phyloP scores from a whole-genome alignment of 352 stramenopile species.

The Pythium periplocum region DNA sequence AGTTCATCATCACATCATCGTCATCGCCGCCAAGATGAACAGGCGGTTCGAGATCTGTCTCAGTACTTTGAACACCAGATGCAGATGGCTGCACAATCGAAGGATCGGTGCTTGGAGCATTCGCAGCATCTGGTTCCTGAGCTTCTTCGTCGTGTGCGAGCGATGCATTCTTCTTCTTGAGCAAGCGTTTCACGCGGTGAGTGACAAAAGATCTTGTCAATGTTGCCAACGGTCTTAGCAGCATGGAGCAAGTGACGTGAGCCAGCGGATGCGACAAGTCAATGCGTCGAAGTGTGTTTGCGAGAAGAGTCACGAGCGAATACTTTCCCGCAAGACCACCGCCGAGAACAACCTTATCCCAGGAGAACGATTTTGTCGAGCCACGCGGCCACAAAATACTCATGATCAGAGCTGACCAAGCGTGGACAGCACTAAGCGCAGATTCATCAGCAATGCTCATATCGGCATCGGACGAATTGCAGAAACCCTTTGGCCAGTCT shows the following conservation, averaged over 20 bases:
- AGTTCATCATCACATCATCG: conserved; percentile 68
- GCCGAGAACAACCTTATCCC: conserved; percentile 73
- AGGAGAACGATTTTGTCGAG: conserved; percentile 67
- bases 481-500: conserved; percentile 35
- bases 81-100: no score
- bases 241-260: conserved; percentile 68
- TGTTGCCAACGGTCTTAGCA: conserved; percentile 73
- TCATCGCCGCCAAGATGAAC: conserved; percentile 12
- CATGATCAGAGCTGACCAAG: conserved; percentile 82
- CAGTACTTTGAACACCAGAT: no score
- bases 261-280: conserved; percentile 73
- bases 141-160: background rate
- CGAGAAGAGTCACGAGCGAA: conserved; percentile 67
- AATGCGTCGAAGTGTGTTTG: conserved; percentile 75
- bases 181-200: conserved; percentile 53
- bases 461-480: conserved; percentile 11
- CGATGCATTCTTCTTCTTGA: conserved; percentile 38
- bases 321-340: conserved; percentile 67
- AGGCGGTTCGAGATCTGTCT: no score
- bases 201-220: conserved; percentile 80
- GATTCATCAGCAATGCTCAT: conserved; percentile 55
- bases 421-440: conserved; percentile 75
- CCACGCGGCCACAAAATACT: conserved; percentile 84
- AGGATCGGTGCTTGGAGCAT: background rate
- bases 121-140: background rate